Base-by-base conservation (phyloP, 164 flowering plant genomes). In the Akebia trifoliata region DNA sequence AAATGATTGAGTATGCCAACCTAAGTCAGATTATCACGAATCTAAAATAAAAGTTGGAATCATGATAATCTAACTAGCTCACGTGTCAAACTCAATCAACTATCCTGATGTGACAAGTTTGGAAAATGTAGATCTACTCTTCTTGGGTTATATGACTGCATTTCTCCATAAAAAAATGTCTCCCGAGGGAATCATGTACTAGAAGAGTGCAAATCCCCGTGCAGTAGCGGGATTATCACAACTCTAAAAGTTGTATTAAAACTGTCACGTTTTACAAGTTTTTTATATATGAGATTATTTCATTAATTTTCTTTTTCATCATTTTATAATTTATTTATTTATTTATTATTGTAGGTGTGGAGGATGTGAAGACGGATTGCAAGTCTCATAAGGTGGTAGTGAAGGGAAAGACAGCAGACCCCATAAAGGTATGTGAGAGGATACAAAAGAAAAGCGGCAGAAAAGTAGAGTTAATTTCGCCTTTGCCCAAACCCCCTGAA, bases 391-490 rank as follows among this genome's bases (percentile, higher is more conserved):
- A 58, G 66, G 96, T 87, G 63, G 76, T 80, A 50, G 90, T 87
- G 72, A 91, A 86, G 62, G 97, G 97, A 25, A 79, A 86, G 47
- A 62, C 66, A 26, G 91, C 87, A 53, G 96, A 91, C 66, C 92
- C 97, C 0, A 14, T 66, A 32, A 88, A 84, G 70, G 82, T 91
- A 25, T 76, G 82, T 32, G 86, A 83, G 54, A 81, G 96, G 61
- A 63, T 91, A 22, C 88, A 79, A 37, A 83, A 73, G 81, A 91
- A 91, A 70, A 80, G 81, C 37, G 86, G 89, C 9, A 73, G 84
- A 52, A 81, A 84, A 68, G 94, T 80, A 18, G 86, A 81, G 72
- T 29, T 87, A 35, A 78, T 91, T 57, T 86, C 96, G 0, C 97
- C 96, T 25, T 54, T 86, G 65, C 91, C 94, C 36, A 80, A 83